Conservation (phyloP, 208 protist species). For the Crithidia thermophila region DNA sequence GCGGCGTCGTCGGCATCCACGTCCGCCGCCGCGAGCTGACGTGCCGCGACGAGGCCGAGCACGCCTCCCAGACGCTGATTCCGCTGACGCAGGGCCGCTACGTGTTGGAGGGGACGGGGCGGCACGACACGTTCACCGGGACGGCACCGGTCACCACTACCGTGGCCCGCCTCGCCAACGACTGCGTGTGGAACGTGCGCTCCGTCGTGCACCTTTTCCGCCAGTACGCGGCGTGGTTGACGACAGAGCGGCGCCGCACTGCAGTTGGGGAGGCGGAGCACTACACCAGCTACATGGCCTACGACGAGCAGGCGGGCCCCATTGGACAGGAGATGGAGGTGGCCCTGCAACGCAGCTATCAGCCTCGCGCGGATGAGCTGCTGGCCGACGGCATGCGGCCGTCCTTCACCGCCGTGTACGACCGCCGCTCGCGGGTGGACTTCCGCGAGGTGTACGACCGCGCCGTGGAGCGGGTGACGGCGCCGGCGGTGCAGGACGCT, state of each 20-base stretch:
- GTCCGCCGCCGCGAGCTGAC: constrained; percentile 20
- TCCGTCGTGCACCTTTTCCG: constrained; percentile 12
- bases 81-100: constrained; percentile 8
- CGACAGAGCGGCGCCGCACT: not conserved
- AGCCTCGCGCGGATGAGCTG: not conserved
- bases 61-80: constrained; percentile 7
- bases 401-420: constrained; percentile 20
- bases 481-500: not conserved
- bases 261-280: not conserved
- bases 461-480: not conserved
- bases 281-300: constrained; percentile 14
- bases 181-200: constrained; percentile 16
- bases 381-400: not conserved
- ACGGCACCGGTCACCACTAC: not conserved
- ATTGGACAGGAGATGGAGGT: constrained; percentile 13
- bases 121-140: not conserved
- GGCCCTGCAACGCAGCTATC: constrained; percentile 9
- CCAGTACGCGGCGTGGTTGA: constrained; percentile 13
- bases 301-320: constrained; percentile 15
- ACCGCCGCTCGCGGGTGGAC: constrained; percentile 1
- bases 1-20: constrained; percentile 7
- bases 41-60: constrained; percentile 14
- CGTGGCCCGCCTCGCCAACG: constrained; percentile 10
- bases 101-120: constrained; percentile 7
- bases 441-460: not conserved